Conservation (phyloP, 2,329 filamentous ascomycete genomes). For the Paradendryphiella salina region DNA sequence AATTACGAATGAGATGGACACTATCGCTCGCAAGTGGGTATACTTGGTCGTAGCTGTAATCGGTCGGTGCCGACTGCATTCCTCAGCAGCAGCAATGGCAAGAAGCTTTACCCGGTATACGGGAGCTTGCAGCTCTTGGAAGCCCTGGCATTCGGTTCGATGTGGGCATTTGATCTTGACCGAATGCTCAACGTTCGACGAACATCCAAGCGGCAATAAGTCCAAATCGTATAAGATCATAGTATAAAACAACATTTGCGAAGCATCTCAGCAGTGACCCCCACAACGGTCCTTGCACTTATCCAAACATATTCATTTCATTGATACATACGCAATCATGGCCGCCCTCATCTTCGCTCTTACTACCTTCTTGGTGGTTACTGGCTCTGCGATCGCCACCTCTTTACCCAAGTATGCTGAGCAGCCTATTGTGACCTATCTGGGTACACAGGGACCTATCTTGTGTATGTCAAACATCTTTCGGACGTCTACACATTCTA, state of each 20-base stretch:
- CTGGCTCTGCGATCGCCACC: slow-evolving; percentile 21
- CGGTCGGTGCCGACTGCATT: slow-evolving; percentile 1
- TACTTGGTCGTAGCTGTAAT: background rate
- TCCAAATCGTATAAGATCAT: slow-evolving; percentile 1
- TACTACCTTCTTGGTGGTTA: slow-evolving; percentile 22
- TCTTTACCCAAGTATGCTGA: slow-evolving; percentile 28
- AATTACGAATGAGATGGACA: slow-evolving; percentile 18
- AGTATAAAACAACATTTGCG: background rate
- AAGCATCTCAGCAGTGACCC: background rate
- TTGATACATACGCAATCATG: slow-evolving; percentile 19
- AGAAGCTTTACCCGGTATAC: slow-evolving; percentile 9
- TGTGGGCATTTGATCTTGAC: background rate
- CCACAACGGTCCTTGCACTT: background rate
- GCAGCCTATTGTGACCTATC: slow-evolving; percentile 37
- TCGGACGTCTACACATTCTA: background rate
- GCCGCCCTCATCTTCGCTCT: slow-evolving; percentile 28
- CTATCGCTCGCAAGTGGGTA: slow-evolving; percentile 10
- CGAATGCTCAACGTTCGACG: background rate
- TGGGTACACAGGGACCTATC: slow-evolving; percentile 38
- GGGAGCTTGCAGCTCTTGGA: slow-evolving; percentile 21
- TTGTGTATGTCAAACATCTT: slow-evolving; percentile 18
- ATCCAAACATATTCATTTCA: no score
- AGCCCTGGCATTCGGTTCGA: slow-evolving; percentile 18
- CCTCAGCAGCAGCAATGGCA: slow-evolving; percentile 3
- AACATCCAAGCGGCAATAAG: background rate